Evolutionary conservation across 352 stramenopile genomes (phyloP).

Genomic region (Globisporangium carolinianum): DNA sequence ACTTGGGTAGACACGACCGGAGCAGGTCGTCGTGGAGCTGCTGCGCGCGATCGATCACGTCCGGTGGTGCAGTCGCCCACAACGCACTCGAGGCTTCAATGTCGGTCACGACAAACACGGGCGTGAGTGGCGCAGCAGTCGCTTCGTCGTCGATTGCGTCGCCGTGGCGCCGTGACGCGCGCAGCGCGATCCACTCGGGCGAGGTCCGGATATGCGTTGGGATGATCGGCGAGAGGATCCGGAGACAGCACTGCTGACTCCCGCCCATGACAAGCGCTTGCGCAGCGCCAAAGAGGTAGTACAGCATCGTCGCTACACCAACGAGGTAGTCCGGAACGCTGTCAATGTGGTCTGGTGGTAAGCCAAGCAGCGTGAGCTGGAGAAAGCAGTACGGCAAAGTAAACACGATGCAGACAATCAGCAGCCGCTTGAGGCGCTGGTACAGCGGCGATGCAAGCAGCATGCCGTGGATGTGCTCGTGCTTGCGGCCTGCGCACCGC

Average conservation of each 20-base stretch:
- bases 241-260: no score
- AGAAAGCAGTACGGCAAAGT: conserved; percentile 44
- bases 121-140: conserved; percentile 21
- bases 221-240: no score
- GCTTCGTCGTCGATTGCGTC: conserved; percentile 7
- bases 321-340: no score
- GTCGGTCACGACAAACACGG: conserved; percentile 74
- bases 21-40: conserved; percentile 62
- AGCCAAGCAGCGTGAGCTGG: conserved; percentile 23
- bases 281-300: no score
- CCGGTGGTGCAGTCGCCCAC: conserved; percentile 44
- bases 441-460: conserved; percentile 55
- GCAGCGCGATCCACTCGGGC: background rate
- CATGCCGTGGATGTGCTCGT: conserved; percentile 42
- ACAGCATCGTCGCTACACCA: no score
- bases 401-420: conserved; percentile 53
- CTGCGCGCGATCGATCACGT: conserved; percentile 50
- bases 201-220: no score
- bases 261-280: no score
- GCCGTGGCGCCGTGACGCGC: conserved; percentile 17
- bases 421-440: conserved; percentile 43
- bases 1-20: conserved; percentile 39
- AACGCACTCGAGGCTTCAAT: conserved; percentile 72
- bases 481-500: conserved; percentile 35
- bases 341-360: conserved; percentile 28